phyloP scores from a whole-genome alignment of 2,329 filamentous ascomycete species.

The Thyridium curvatum region DNA sequence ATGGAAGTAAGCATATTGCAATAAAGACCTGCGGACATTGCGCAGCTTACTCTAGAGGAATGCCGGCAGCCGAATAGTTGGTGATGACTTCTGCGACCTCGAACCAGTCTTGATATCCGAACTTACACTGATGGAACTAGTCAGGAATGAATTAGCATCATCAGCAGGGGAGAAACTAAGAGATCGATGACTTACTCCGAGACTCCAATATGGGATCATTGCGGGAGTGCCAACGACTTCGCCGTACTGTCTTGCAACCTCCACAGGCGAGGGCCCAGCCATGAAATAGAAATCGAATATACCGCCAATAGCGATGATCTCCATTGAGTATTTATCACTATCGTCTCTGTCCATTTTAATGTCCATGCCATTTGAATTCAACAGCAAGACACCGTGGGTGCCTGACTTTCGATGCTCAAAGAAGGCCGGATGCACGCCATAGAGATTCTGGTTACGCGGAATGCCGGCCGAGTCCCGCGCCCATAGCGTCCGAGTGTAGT shows the following conservation, averaged over 20 bases:
- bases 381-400: conserved; percentile 60
- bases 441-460: conserved; percentile 59
- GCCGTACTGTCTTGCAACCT: conserved; percentile 54
- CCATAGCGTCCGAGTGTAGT: conserved; percentile 58
- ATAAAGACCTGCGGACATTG: too few relatives aligned
- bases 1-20: too few relatives aligned
- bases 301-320: conserved; percentile 75
- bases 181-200: conserved; percentile 46
- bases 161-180: neutral
- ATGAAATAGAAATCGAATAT: conserved; percentile 68
- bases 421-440: conserved; percentile 71
- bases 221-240: conserved; percentile 48
- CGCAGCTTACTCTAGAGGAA: conserved; percentile 52
- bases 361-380: conserved; percentile 74
- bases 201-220: conserved; percentile 60
- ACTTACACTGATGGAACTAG: conserved; percentile 50
- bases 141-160: conserved; percentile 10
- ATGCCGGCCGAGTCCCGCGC: conserved; percentile 22
- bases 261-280: conserved; percentile 49
- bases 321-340: conserved; percentile 59
- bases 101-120: conserved; percentile 58
- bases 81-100: conserved; percentile 60
- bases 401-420: conserved; percentile 59
- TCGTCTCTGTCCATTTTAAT: conserved; percentile 62
- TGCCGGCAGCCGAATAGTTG: conserved; percentile 59